A percentile compares a stretch with the other conserved stretches of the same genome.
phyloP scores from a whole-genome alignment of 441 rosid genomes.

The Flueggea neowawraea region DNA sequence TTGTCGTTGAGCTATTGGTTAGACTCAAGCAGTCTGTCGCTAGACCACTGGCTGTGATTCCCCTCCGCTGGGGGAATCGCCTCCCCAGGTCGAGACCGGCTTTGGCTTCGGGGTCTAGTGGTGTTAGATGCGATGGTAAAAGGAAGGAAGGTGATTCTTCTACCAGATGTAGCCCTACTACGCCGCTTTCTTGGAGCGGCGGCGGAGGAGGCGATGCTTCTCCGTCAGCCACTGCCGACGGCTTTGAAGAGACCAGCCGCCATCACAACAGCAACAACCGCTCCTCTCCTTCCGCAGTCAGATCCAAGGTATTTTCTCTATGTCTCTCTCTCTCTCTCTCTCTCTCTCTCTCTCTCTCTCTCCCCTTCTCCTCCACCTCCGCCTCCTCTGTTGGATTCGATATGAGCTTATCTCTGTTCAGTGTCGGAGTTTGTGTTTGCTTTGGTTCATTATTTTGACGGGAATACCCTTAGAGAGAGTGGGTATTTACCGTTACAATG shows the following conservation, averaged over 20 bases:
- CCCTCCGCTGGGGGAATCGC: conserved; percentile 67
- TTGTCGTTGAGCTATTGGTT: conserved; percentile 73
- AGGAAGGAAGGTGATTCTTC: conserved; percentile 49
- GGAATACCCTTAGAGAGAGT: no score
- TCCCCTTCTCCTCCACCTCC: neutral
- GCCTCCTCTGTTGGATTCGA: neutral
- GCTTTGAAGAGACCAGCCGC: conserved; percentile 58
- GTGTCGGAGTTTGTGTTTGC: no score
- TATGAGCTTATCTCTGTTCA: no score
- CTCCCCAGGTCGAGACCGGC: conserved; percentile 55
- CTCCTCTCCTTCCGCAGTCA: conserved; percentile 36
- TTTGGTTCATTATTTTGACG: no score
- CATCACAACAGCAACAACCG: conserved; percentile 17
- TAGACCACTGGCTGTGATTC: conserved; percentile 20
- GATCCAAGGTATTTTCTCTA: conserved; percentile 69
- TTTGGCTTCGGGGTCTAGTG: neutral
- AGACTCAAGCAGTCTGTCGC: conserved; percentile 47
- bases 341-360: neutral
- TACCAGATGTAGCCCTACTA: conserved; percentile 76
- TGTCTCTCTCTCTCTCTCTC: neutral
- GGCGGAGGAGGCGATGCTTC: conserved; percentile 50
- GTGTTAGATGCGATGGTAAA: neutral
- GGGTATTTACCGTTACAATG: no score
- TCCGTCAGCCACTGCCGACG: conserved; percentile 55
- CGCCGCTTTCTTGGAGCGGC: conserved; percentile 94